A percentile compares a stretch with the other conserved stretches of the same genome.
These are phyloP conservation scores for Pseudogymnoascus sp. DNA, from an alignment of 2,329 filamentous ascomycete genomes.

Conservation along the genomic window DNA sequence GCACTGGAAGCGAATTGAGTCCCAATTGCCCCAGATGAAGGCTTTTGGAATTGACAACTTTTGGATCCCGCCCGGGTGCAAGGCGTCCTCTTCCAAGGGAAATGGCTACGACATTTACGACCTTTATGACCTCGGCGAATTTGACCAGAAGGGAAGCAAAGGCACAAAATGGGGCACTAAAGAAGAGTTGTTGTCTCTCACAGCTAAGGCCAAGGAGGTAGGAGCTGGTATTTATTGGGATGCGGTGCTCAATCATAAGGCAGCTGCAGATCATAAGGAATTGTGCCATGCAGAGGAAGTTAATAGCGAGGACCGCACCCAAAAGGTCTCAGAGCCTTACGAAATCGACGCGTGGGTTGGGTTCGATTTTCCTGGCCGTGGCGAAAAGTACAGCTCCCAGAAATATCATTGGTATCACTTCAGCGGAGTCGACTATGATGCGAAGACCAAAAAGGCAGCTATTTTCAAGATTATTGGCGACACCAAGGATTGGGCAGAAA, in stretches of 20 bases:
- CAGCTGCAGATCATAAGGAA: slow-evolving; percentile 57
- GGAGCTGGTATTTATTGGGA: slow-evolving; percentile 58
- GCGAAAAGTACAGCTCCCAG: slow-evolving; percentile 48
- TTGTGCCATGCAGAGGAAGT: slow-evolving; percentile 55
- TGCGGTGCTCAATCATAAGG: slow-evolving; percentile 64
- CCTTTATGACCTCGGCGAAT: slow-evolving; percentile 62
- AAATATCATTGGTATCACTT: slow-evolving; percentile 63
- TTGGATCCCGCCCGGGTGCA: slow-evolving; percentile 65
- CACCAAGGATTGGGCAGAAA: slow-evolving; percentile 54
- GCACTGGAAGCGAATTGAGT: slow-evolving; percentile 52
- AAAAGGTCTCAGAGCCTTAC: slow-evolving; percentile 44
- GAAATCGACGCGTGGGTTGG: slow-evolving; percentile 61
- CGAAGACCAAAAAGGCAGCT: slow-evolving; percentile 43
- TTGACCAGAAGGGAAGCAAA: slow-evolving; percentile 56
- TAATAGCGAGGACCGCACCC: slow-evolving; percentile 48
- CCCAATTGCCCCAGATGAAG: slow-evolving; percentile 44
- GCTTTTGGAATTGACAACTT: slow-evolving; percentile 51
- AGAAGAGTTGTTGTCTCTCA: slow-evolving; percentile 48
- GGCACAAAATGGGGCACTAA: slow-evolving; percentile 62
- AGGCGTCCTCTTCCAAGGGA: slow-evolving; percentile 50
- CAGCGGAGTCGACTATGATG: slow-evolving; percentile 58
- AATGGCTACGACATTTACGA: slow-evolving; percentile 66
- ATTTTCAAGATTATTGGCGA: slow-evolving; percentile 57
- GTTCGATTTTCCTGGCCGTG: slow-evolving; percentile 55
- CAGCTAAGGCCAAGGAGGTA: slow-evolving; percentile 40